phyloP scores from a whole-genome alignment of 345 rosid species.

The Sonneratia caseolaris region DNA sequence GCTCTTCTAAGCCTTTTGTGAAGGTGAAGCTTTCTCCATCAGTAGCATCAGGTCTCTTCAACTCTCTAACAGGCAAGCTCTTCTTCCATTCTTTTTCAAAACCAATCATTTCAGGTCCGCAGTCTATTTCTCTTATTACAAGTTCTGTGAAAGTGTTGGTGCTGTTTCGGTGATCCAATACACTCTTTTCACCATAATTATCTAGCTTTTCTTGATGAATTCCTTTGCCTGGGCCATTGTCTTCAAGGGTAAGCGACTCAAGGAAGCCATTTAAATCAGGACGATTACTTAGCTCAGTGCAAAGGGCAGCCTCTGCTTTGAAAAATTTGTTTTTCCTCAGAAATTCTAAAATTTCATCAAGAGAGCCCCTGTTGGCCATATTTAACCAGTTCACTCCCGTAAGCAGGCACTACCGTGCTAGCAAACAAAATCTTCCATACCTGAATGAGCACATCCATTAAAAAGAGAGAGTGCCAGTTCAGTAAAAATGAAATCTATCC shows the following conservation, averaged over 20 bases:
- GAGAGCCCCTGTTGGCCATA: conserved; percentile 59
- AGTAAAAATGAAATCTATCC: neutral
- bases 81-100: conserved; percentile 52
- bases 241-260: conserved; percentile 47
- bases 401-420: conserved; percentile 5
- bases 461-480: neutral
- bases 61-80: conserved; percentile 27
- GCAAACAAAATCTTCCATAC: conserved; percentile 3
- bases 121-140: conserved; percentile 79
- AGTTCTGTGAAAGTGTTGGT: conserved; percentile 63
- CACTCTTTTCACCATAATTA: conserved; percentile 13
- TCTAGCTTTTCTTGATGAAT: conserved; percentile 28
- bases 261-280: conserved; percentile 72
- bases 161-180: conserved; percentile 29
- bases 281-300: conserved; percentile 55
- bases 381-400: conserved; percentile 17
- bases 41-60: conserved; percentile 31
- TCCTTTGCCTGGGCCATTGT: conserved; percentile 24
- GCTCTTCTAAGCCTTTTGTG: conserved; percentile 45
- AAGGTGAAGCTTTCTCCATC: conserved; percentile 41
- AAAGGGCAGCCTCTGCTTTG: conserved; percentile 92
- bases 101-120: conserved; percentile 53
- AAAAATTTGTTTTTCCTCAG: conserved; percentile 64
- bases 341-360: conserved; percentile 73
- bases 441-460: neutral